phyloP scores from a whole-genome alignment of 2,329 filamentous ascomycete genomes.

The Ascochyta viciae-villosae region DNA sequence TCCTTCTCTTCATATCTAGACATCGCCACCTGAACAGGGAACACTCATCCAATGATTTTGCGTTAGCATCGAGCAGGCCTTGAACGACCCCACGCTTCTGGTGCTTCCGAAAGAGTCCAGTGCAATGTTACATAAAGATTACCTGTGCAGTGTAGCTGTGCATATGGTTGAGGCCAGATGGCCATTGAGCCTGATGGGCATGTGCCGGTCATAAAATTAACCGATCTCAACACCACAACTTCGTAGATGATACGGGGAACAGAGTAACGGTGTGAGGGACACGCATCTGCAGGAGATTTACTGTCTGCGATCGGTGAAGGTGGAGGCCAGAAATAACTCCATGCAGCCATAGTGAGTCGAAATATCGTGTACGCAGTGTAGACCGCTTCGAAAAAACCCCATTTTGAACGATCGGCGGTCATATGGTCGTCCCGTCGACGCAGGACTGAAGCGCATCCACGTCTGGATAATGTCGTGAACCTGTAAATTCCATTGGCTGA shows the following conservation, averaged over 20 bases:
- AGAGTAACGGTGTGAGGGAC: background rate
- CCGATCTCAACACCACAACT: background rate
- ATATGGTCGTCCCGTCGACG: background rate
- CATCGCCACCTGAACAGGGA: background rate
- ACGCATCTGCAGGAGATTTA: constrained; percentile 1
- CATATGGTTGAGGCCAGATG: background rate
- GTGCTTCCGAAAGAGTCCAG: too few relatives aligned
- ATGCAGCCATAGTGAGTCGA: background rate
- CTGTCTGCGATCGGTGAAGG: constrained; percentile 1
- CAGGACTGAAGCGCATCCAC: background rate
- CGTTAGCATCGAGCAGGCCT: background rate
- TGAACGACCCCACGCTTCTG: background rate
- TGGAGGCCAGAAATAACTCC: background rate
- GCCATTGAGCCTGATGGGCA: background rate
- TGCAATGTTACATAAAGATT: background rate
- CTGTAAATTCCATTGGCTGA: background rate
- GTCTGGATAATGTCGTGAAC: background rate
- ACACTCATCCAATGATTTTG: background rate
- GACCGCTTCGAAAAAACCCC: background rate
- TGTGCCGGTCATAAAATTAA: background rate
- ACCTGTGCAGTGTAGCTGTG: background rate
- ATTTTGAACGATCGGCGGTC: background rate
- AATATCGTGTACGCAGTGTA: background rate
- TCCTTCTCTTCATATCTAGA: background rate
- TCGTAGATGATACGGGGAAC: background rate